These are phyloP conservation scores for Claviceps sp. DNA, from an alignment of 2,329 filamentous ascomycete species.

Conservation along the genomic window DNA sequence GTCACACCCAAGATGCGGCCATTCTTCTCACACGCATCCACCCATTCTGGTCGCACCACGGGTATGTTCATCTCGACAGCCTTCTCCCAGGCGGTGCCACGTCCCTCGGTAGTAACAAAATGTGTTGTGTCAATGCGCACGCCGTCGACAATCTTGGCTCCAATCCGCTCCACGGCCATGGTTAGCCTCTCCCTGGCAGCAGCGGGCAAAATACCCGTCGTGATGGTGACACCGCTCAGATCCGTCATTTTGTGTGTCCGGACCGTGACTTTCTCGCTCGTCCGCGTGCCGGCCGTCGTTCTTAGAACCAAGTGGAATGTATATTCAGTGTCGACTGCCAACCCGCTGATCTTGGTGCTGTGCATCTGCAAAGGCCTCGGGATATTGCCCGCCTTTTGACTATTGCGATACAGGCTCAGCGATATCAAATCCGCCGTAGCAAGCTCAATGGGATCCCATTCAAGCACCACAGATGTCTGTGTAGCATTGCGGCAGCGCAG, in stretches of 20 bases:
- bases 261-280: conserved; percentile 70
- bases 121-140: conserved; percentile 97
- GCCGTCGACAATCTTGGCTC: conserved; percentile 77
- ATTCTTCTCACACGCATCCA: conserved; percentile 88
- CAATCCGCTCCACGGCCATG: conserved; percentile 71
- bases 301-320: conserved; percentile 84
- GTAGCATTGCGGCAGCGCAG: conserved; percentile 93
- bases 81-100: conserved; percentile 87
- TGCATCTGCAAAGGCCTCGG: conserved; percentile 76
- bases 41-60: conserved; percentile 91
- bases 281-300: conserved; percentile 78
- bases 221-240: conserved; percentile 87
- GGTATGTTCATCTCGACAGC: conserved; percentile 96
- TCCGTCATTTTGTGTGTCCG: conserved; percentile 98
- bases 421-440: conserved; percentile 86
- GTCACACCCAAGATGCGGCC: conserved; percentile 88
- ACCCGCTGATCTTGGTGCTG: conserved; percentile 90
- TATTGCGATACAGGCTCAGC: conserved; percentile 86
- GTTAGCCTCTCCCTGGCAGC: conserved; percentile 59
- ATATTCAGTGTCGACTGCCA: conserved; percentile 95
- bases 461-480: conserved; percentile 93
- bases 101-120: conserved; percentile 90
- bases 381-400: conserved; percentile 91
- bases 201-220: conserved; percentile 70
- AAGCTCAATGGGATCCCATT: conserved; percentile 91